A percentile compares a stretch with the other conserved stretches of the same genome.
These are phyloP conservation scores for Fomitopsis serialis DNA, from an alignment of 768 basidiomycete genomes.

Conservation along the genomic window DNA sequence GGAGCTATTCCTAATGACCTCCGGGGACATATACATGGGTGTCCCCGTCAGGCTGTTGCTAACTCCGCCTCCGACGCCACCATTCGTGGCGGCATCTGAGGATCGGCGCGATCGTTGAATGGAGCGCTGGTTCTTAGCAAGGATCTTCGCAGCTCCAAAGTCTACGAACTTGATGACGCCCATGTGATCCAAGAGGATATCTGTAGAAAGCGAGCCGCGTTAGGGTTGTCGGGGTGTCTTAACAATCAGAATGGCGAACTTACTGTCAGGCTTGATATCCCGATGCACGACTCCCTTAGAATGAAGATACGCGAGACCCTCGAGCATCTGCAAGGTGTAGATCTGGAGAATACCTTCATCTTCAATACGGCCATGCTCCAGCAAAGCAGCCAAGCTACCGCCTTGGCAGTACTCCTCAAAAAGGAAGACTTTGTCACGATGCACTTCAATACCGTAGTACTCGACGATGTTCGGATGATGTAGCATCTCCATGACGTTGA, in stretches of 20 bases:
- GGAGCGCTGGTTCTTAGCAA: conserved; percentile 85
- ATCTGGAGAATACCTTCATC: conserved; percentile 94
- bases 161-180: conserved; percentile 97
- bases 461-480: conserved; percentile 97
- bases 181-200: conserved; percentile 85
- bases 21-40: conserved; percentile 99
- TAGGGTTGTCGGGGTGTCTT: neutral
- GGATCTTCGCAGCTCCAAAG: conserved; percentile 95
- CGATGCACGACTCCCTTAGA: conserved; percentile 90
- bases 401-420: conserved; percentile 99
- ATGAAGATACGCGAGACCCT: conserved; percentile 91
- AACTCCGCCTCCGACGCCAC: conserved; percentile 28
- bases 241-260: conserved; percentile 28
- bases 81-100: conserved; percentile 31
- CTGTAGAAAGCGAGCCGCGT: conserved; percentile 33
- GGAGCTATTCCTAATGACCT: conserved; percentile 93
- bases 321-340: conserved; percentile 95
- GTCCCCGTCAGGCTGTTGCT: conserved; percentile 88
- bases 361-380: conserved; percentile 93
- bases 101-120: conserved; percentile 65
- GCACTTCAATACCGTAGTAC: conserved; percentile 98
- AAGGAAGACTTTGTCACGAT: conserved; percentile 97
- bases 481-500: conserved; percentile 96
- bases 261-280: conserved; percentile 98
- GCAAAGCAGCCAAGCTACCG: conserved; percentile 81